Percentiles rank a stretch among this genome's conserved stretches.
phyloP scores from a whole-genome alignment of 305 asterid genomes.

The Fraxinus latifolia region DNA sequence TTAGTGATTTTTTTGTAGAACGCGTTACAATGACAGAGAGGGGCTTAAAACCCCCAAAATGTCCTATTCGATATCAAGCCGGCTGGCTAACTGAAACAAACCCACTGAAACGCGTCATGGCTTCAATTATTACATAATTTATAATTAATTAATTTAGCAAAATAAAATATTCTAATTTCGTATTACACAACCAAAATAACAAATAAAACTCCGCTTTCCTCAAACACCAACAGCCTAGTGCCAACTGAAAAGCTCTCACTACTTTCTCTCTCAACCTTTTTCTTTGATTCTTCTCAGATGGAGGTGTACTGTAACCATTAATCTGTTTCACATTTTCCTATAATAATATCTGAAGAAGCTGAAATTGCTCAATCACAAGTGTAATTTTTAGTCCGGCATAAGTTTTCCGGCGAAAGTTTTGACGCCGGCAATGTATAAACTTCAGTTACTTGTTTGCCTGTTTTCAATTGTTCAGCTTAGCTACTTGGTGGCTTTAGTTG shows the following conservation, averaged over 20 bases:
- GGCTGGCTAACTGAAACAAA: not conserved
- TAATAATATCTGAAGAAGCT: not conserved
- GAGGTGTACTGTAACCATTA: not conserved
- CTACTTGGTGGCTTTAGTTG: constrained; percentile 35
- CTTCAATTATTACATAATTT: not conserved
- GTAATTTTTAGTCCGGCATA: not conserved
- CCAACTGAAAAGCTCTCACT: not conserved
- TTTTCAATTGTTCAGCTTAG: constrained; percentile 26
- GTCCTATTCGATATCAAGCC: not conserved
- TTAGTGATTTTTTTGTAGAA: too few species aligned
- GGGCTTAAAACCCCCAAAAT: too few species aligned
- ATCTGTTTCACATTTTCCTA: not conserved
- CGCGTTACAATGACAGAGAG: too few species aligned
- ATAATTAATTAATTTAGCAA: not conserved
- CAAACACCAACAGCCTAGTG: not conserved
- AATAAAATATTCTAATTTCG: not conserved
- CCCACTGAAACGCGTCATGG: not conserved
- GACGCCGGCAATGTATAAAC: constrained; percentile 24
- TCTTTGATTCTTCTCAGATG: not conserved
- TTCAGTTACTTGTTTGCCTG: not conserved
- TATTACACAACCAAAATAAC: not conserved
- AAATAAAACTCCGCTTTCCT: not conserved
- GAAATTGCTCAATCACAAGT: not conserved
- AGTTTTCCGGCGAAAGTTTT: not conserved
- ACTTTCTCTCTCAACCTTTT: not conserved